Base-by-base conservation (phyloP, 805 yeast species). In the Saccharomycopsis capsularis region DNA sequence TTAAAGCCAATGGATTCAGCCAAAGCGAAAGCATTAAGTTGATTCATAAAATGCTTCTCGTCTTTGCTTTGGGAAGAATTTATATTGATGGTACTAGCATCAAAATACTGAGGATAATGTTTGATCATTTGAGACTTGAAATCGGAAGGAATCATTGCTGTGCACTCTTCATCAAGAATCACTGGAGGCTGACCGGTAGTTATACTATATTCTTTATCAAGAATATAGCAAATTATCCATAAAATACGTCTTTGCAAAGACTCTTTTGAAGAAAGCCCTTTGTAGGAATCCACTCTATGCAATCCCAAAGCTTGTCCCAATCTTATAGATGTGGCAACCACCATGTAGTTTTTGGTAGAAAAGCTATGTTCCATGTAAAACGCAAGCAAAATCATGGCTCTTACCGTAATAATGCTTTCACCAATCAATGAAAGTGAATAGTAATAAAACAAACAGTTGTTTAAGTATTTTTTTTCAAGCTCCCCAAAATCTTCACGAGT, bases 241-340 rank as follows among this genome's bases (percentile, higher is more conserved):
- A 80, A 47, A 9, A 61, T 53, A 22, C 73, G 59, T 21, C 77
- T 67, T 3, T 60, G 57, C 2, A 60, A 54, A 1, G 63, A 61
- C 39, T 78, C 81, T 3, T 58, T 62, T 0, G 57, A 55, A 0
- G 66, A 35, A 16, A 76, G 51, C 1, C 70, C 67, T 3, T 60
- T 55, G 45, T 69, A 68, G 2, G 71, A 56, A 41, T 77, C 82
- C 3, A 61, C 61, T 46, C 79, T 63, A 54, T 81, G 78, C 4
- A 83, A 63, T 0, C 85, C 85, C 58, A 79, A 56, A 36, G 76
- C 81, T 42, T 72, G 75, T 0, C 82, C 82, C 53, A 70, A 71
- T 52, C 81, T 65, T 3, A 76, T 68, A 4, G 79, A 76, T 1
- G 73, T 67, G 1, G 76, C 59, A 3, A 70, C 59, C 16, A 78